Base-by-base conservation (phyloP, 768 basidiomycete genomes). In the Pleurotus pulmonarius region DNA sequence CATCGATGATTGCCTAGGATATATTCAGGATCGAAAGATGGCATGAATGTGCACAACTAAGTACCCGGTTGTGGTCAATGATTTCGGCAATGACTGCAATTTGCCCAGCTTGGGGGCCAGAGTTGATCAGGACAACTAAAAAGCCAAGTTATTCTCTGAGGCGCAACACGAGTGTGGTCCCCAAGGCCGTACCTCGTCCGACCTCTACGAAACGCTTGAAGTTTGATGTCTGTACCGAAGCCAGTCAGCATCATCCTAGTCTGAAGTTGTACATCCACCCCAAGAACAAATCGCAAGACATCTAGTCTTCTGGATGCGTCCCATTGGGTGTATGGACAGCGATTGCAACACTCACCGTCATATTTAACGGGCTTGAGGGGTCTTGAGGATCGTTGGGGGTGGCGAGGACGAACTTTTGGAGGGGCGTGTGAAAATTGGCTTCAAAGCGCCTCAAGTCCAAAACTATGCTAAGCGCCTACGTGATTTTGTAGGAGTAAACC, bases 141-240 rank as follows among this genome's bases (percentile, higher is more conserved):
- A 3, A 48, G 59, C 20, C 55, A 54, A 55, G 25, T 15, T 44
- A 46, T 16, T 46, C 52, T 39, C 5, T 37, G n/a, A 7, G 6
- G 39, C 20, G 25, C 49, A 52, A 9, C 18, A 13, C 64, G 11
- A 8, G 9, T 3, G 43, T 18, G 1, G 0, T 8, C 3, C 3
- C 9, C 45, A 18, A 22, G 18, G 26, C n/a, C 81, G 59, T 64
- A 92, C 90, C 91, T 69, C 96, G 92, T 70, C 96, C 96, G 71
- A 98, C 94, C 85, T 99, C 91, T 69, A 98, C 95, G 76, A 96
- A 98, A 60, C 93, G 92, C 76, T 88, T 87, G 83, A 98, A 98
- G 72, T 87, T 93, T 67, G 92, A 94, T 53, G 38, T 38, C 38
- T 53, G 20, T 39, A 38, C 15, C n/a, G 34, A 16, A 22, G 12